Evolutionary conservation across 2,329 filamentous ascomycete genomes (phyloP), one percentile per base, ranked within the genome.

Genomic region (Trichoderma guizhouense): DNA sequence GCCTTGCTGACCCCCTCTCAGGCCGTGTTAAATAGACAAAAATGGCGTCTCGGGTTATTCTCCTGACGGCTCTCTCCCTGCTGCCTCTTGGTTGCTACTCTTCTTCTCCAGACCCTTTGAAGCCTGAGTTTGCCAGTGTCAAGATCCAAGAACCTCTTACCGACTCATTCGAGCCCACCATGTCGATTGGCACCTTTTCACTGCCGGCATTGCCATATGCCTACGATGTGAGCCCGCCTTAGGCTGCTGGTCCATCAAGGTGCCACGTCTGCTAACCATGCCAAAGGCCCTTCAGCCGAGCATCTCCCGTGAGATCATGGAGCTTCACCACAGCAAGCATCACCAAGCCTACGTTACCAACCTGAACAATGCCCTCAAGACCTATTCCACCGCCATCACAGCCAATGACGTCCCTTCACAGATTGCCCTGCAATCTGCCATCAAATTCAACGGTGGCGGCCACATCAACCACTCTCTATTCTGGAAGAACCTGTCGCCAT

Each of bases 391-490:
- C 5, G 89, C 91, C 18, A 83, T 87, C 3, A 79, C 84, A 28
- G 82, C 86, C 53, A 84, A 85, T 74, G 88, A 93, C 75, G 86
- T 93, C 69, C 83, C 88, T 5, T 83, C 86, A 5, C 90, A 93
- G 76, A 88, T 94, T 71, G 83, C 87, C 21, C 86, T 93, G n/a
- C 90, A 92, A 76, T 84, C 86, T 21, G 88, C 88, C 73, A 90
- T 97, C 84, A 92, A 92, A 78, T 97, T 97, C 87, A 93, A 97
- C 81, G 94, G 92, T 63, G 95, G 95, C 57, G 95, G 95, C 7
- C 94, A 97, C 85, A 91, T 97, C 83, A 98, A 98, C 85, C 95
- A 97, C 86, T 91, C 90, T 0, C 89, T 97, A 43, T 97, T 97
- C 86, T 98, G 94, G 94, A 90, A 93, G 83, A 95, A 94, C 81